These are phyloP conservation scores for Syzygium oleosum DNA, from an alignment of 345 rosid genomes.

Conservation along the genomic window DNA sequence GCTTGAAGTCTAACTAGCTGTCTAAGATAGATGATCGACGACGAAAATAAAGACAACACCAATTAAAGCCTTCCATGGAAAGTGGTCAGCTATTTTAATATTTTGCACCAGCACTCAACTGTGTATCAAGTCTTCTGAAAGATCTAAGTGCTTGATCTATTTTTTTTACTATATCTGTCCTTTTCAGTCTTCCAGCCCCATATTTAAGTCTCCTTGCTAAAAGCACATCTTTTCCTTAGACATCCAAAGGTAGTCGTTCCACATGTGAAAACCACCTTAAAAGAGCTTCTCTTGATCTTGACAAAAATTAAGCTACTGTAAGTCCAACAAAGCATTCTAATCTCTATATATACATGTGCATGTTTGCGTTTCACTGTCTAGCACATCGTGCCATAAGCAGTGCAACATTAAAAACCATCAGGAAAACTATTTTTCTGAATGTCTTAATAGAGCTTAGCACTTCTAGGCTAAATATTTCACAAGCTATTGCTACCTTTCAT, in stretches of 20 bases:
- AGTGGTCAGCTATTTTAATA: background rate
- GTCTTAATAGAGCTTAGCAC: background rate
- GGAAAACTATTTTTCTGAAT: background rate
- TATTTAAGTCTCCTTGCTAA: background rate
- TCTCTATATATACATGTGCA: background rate
- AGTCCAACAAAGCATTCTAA: background rate
- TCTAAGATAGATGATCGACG: background rate
- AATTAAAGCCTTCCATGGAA: background rate
- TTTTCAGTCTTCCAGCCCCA: background rate
- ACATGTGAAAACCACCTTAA: background rate
- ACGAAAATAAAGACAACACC: background rate
- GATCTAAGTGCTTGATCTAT: background rate
- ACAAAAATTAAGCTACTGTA: background rate
- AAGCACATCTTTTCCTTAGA: background rate
- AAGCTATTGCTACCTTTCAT: background rate
- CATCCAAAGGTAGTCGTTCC: background rate
- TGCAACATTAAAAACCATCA: background rate
- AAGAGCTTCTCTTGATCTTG: background rate
- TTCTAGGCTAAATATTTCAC: background rate
- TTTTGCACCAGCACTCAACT: background rate
- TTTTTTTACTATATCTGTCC: background rate
- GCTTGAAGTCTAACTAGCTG: background rate
- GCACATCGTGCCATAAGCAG: background rate
- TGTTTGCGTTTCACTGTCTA: background rate
- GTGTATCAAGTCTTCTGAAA: background rate